A percentile compares a stretch with the other conserved stretches of the same genome.
phyloP scores from a whole-genome alignment of 306 rosid species.

The Phaseolus lunatus region DNA sequence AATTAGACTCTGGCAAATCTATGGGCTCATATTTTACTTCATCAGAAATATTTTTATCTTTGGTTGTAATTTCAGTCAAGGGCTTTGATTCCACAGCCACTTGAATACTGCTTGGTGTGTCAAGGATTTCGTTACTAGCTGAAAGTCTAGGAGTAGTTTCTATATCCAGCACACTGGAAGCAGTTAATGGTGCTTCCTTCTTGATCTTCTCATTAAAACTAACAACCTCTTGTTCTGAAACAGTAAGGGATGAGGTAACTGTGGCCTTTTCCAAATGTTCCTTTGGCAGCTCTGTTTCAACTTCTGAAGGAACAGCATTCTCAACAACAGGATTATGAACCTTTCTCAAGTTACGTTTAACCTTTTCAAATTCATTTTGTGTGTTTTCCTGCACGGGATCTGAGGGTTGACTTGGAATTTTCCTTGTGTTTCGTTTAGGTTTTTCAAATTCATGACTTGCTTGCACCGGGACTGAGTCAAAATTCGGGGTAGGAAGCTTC shows the following conservation, averaged over 20 bases:
- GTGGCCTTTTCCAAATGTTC: constrained; percentile 63
- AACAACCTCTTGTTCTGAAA: constrained; percentile 51
- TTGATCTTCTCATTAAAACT: constrained; percentile 58
- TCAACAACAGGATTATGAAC: constrained; percentile 84
- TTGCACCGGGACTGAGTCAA: constrained; percentile 60
- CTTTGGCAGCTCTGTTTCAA: constrained; percentile 62
- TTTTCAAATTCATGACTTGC: constrained; percentile 81
- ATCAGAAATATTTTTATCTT: constrained; percentile 55
- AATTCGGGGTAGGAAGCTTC: constrained; percentile 64
- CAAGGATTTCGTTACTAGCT: constrained; percentile 54
- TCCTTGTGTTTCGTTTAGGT: constrained; percentile 75
- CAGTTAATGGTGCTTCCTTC: constrained; percentile 53
- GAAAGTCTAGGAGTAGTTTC: constrained; percentile 64
- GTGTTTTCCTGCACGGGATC: constrained; percentile 82
- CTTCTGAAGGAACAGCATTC: constrained; percentile 62
- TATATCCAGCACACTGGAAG: constrained; percentile 52
- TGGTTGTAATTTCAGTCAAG: constrained; percentile 57
- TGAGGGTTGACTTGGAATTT: constrained; percentile 67
- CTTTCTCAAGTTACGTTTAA: constrained; percentile 91
- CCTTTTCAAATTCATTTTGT: constrained; percentile 92
- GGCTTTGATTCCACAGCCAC: constrained; percentile 59
- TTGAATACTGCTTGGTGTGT: constrained; percentile 55
- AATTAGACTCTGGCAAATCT: constrained; percentile 55
- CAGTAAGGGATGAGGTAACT: constrained; percentile 46
- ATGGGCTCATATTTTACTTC: constrained; percentile 56